Evolutionary conservation across 108 stramenopile genomes (phyloP), one percentile per base, ranked within the genome.

Genomic region (Skeletonema menzelii): DNA sequence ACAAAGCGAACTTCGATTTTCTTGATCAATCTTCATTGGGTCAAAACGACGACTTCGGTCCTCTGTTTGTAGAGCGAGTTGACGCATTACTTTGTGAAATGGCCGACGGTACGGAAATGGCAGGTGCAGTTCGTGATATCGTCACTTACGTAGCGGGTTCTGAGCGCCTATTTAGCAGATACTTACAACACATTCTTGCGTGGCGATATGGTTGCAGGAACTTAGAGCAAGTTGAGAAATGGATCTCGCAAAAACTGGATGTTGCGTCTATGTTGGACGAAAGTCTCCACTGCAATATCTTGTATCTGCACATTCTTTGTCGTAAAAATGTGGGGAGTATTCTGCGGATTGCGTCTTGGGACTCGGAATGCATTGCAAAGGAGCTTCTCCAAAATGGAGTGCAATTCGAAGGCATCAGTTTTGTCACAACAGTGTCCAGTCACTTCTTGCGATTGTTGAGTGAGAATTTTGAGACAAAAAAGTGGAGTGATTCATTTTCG

Each of bases 401-500:
- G 22, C 49, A 53, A 22, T 53, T 20, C 17, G 49, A 53, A 53
- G 49, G 49, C 49, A 10, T 24, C 49, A 53, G 8, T 22, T 53
- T 53, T 10, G 49, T 53, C 8, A 24, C 49, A 10, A 7, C 49
- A 22, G 8, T 53, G 11, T 6, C 11, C 22, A 53, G 22, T 22
- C 8, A 53, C 24, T 53, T 53, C 49, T 7, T 22, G 49, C 19
- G 49, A 53, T 5, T 24, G 49, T 0, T 53, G 8, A 8, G 22
- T 8, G 49, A 53, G 19, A 53, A 53, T 53, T 53, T 53, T 8
- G 49, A 30, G 5, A 4, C 31, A n/a, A 53, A 55, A 2, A 5
- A 59, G 30, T 70, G 69, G 69, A 70, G 69, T 37, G 40, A 31
- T 27, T 59, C 69, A 60, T 70, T 70, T 59, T 70, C 69, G 22